Evolutionary conservation across 1,284 basidiomycete species (phyloP).

Genomic region (Apiotrichum veenhuisii): DNA sequence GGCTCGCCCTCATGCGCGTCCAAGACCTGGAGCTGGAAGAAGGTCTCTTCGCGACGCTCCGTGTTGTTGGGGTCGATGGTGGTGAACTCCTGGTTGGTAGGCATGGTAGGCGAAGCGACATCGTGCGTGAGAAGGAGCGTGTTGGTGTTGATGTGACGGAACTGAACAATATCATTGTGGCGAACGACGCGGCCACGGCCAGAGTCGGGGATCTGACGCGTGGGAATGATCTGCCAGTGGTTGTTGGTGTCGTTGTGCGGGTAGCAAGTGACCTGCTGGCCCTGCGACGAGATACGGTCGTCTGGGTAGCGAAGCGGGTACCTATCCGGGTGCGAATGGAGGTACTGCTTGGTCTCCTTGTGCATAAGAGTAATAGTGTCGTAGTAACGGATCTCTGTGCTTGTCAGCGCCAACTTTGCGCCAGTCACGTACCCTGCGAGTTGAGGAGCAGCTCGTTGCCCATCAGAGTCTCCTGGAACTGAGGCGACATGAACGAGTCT

Average conservation of each 20-base stretch:
- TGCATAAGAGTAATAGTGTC: conserved; percentile 85
- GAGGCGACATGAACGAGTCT: conserved; percentile 94
- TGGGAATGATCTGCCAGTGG: conserved; percentile 91
- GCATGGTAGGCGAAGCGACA: conserved; percentile 93
- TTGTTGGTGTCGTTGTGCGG: conserved; percentile 72
- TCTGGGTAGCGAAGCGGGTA: conserved; percentile 96
- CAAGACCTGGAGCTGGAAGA: conserved; percentile 70
- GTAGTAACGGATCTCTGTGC: conserved; percentile 84
- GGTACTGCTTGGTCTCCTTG: conserved; percentile 84
- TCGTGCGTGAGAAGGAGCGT: conserved; percentile 88
- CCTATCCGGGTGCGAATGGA: conserved; percentile 85
- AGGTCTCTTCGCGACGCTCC: conserved; percentile 74
- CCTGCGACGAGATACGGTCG: conserved; percentile 91
- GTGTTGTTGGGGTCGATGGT: conserved; percentile 69
- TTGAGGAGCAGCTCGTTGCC: conserved; percentile 90
- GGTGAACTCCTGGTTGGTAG: conserved; percentile 98
- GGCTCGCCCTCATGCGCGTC: conserved; percentile 71
- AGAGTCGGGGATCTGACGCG: conserved; percentile 81
- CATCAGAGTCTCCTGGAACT: conserved; percentile 91
- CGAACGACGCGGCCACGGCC: conserved; percentile 84
- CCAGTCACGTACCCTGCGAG: conserved; percentile 64
- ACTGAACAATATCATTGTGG: conserved; percentile 82
- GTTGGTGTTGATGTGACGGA: conserved; percentile 82
- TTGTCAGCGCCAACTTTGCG: not conserved
- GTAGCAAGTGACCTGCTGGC: conserved; percentile 98